phyloP scores from a whole-genome alignment of 306 rosid species.

The Castanopsis chinensis region DNA sequence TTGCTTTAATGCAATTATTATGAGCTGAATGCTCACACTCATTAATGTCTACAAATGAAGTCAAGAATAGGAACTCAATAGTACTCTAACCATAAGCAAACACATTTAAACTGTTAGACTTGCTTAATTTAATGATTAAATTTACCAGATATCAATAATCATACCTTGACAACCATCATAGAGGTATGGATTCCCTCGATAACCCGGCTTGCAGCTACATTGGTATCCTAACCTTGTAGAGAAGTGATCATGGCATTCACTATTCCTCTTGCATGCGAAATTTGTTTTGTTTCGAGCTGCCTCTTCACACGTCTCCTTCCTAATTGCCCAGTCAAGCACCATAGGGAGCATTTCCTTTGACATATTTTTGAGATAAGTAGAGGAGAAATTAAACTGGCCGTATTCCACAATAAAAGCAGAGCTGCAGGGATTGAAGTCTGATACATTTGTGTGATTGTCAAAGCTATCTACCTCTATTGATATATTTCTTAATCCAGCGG shows the following conservation, averaged over 20 bases:
- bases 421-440: constrained; percentile 20
- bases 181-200: constrained; percentile 26
- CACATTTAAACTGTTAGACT: too few species aligned
- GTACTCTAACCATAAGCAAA: too few species aligned
- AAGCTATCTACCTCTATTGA: not conserved
- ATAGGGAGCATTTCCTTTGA: not conserved
- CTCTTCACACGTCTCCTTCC: not conserved
- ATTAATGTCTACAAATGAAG: too few species aligned
- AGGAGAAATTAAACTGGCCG: not conserved
- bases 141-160: not conserved
- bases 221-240: constrained; percentile 5
- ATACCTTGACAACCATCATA: constrained; percentile 29
- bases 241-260: not conserved
- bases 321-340: constrained; percentile 21
- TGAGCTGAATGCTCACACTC: not conserved
- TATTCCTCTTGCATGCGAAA: not conserved
- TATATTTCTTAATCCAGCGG: not conserved
- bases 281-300: not conserved
- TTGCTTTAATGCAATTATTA: not conserved
- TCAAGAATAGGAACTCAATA: not conserved
- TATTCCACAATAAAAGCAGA: constrained; percentile 15
- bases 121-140: too few species aligned
- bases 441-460: not conserved
- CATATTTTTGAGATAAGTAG: not conserved
- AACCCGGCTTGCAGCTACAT: constrained; percentile 28